Percentiles rank a stretch among this genome's conserved stretches.
Evolutionary conservation across 2,329 filamentous ascomycete species (phyloP).

Genomic region (Lachnellula arida): DNA sequence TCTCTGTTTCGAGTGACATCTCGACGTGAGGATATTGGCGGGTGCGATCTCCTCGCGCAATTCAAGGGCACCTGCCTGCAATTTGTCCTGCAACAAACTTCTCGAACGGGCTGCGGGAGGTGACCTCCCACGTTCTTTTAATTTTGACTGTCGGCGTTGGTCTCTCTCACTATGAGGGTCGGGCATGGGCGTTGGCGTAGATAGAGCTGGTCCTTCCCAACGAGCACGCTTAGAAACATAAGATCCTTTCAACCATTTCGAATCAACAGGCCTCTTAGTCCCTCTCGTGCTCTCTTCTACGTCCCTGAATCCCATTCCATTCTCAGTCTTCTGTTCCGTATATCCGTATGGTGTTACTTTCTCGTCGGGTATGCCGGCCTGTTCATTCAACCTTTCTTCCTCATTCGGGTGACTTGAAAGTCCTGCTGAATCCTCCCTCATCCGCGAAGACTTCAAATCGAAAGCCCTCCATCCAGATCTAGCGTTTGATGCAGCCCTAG

Average conservation of each 20-base stretch:
- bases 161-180: background rate
- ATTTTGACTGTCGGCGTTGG: conserved; percentile 5
- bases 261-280: conserved; percentile 19
- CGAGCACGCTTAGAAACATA: conserved; percentile 28
- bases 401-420: background rate
- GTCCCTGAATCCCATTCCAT: background rate
- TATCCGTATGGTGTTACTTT: background rate
- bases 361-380: background rate
- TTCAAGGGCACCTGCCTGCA: background rate
- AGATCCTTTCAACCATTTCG: conserved; percentile 29
- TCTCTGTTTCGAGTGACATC: background rate
- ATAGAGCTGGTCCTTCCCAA: conserved; percentile 23
- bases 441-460: background rate
- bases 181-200: conserved; percentile 28
- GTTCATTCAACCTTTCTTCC: background rate
- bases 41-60: background rate
- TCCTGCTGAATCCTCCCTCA: background rate
- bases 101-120: background rate
- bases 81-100: background rate
- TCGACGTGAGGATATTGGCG: background rate
- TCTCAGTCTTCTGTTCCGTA: background rate
- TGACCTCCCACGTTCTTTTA: background rate
- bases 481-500: background rate
- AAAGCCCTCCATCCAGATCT: background rate
- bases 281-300: background rate